Percentiles rank a stretch among this genome's conserved stretches.
phyloP scores from a whole-genome alignment of 176 grass and related monocot species.

The Urochloa ruziziensis region DNA sequence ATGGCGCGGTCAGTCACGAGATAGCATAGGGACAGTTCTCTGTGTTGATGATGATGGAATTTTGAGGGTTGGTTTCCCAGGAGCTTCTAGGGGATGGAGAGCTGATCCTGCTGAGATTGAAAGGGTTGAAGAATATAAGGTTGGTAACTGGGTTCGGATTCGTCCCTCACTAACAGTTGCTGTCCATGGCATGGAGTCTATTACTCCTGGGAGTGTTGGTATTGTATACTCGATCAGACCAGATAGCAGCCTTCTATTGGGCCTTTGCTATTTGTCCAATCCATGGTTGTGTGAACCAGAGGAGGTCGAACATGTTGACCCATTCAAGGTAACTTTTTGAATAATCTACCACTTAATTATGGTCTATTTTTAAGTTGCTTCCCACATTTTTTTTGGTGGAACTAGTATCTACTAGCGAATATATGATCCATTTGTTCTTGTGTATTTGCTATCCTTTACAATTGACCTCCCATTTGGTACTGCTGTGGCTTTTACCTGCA shows the following conservation, averaged over 20 bases:
- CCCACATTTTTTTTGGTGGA: neutral
- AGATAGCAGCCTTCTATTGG: constrained; percentile 92
- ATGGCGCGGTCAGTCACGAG: constrained; percentile 90
- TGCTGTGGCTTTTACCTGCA: neutral
- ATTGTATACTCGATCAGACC: constrained; percentile 95
- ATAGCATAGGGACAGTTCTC: constrained; percentile 96
- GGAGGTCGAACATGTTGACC: constrained; percentile 96
- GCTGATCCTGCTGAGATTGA: constrained; percentile 99
- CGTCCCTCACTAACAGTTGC: constrained; percentile 70
- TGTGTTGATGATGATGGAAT: constrained; percentile 99
- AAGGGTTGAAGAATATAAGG: constrained; percentile 98
- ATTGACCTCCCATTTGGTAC: neutral
- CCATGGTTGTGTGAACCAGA: constrained; percentile 98
- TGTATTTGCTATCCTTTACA: constrained; percentile 12
- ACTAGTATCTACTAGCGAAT: neutral
- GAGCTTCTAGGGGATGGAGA: constrained; percentile 98
- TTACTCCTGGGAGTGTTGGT: constrained; percentile 91
- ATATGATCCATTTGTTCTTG: neutral
- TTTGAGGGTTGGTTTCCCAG: constrained; percentile 95
- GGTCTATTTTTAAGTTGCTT: neutral
- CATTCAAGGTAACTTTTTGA: constrained; percentile 76
- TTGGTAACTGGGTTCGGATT: constrained; percentile 91
- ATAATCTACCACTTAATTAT: constrained; percentile 4
- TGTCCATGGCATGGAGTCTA: constrained; percentile 91
- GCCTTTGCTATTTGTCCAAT: constrained; percentile 87